Evolutionary conservation across 495 filamentous ascomycete genomes (phyloP).

Genomic region (Aspergillus sclerotioniger): DNA sequence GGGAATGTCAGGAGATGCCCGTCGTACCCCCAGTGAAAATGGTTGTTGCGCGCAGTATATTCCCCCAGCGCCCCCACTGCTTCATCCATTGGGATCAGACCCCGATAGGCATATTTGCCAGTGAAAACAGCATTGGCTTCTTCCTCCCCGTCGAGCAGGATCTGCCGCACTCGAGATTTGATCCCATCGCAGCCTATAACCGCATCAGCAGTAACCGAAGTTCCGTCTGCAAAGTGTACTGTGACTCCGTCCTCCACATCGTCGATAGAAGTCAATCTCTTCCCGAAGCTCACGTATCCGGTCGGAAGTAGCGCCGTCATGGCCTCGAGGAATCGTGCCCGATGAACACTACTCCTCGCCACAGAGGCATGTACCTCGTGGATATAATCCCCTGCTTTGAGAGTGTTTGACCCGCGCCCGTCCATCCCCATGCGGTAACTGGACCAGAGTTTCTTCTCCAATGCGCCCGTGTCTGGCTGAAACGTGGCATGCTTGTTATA

Average conservation of each 20-base stretch:
- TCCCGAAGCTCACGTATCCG: neutral
- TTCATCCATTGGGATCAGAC: slow-evolving; percentile 9
- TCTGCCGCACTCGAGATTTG: slow-evolving; percentile 10
- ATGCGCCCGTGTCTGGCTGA: neutral
- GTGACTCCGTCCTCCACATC: neutral
- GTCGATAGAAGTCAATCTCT: neutral
- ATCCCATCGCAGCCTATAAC: slow-evolving; percentile 18
- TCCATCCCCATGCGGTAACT: slow-evolving; percentile 9
- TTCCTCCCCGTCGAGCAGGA: slow-evolving; percentile 1
- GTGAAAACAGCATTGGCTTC: slow-evolving; percentile 4
- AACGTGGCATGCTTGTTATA: neutral
- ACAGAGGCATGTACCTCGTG: neutral
- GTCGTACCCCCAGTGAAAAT: slow-evolving; percentile 2
- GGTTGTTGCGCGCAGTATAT: slow-evolving; percentile 9
- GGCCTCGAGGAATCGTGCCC: slow-evolving; percentile 10
- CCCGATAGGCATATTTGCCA: slow-evolving; percentile 13
- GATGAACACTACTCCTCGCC: slow-evolving; percentile 7
- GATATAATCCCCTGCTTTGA: neutral
- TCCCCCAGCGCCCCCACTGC: slow-evolving; percentile 7
- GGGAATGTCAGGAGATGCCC: slow-evolving; percentile 54
- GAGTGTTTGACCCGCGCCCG: neutral
- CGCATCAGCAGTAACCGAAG: neutral
- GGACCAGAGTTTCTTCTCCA: slow-evolving; percentile 1
- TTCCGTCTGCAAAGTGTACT: slow-evolving; percentile 6
- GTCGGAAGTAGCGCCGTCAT: slow-evolving; percentile 3